Evolutionary conservation across 345 rosid genomes (phyloP).

Genomic region (Erucastrum elatum): DNA sequence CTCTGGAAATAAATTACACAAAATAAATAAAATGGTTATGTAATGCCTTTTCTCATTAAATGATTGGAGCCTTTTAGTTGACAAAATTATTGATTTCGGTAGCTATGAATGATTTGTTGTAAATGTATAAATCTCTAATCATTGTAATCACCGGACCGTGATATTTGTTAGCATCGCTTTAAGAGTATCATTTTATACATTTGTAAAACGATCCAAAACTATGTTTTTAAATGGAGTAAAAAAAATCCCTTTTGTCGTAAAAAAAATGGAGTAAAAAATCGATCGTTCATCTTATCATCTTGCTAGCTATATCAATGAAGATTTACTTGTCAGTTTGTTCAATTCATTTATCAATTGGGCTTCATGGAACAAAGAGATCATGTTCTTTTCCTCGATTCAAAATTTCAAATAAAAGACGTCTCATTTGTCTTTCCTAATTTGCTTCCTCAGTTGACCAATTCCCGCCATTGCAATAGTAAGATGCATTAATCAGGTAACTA

Average conservation of each 20-base stretch:
- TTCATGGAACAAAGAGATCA: conserved; percentile 8
- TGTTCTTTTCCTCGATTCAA: neutral
- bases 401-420: neutral
- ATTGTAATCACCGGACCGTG: neutral
- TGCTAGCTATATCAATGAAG: neutral
- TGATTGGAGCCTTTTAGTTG: conserved; percentile 21
- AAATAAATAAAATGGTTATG: neutral
- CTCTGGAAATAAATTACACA: neutral
- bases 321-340: neutral
- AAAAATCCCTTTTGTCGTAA: too few relatives aligned
- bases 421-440: conserved; percentile 24
- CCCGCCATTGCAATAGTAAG: conserved; percentile 7
- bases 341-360: neutral
- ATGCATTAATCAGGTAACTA: neutral
- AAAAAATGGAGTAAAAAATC: neutral
- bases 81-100: neutral
- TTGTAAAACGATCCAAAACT: neutral
- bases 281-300: neutral
- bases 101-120: conserved; percentile 1
- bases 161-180: neutral
- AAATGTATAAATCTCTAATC: neutral
- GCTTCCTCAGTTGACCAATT: conserved; percentile 21
- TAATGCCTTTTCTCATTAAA: neutral
- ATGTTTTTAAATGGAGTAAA: neutral
- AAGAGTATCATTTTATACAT: neutral